Percentiles rank a stretch among this genome's conserved stretches.
These are phyloP conservation scores for Clausena lansium DNA, from an alignment of 345 rosid species.

Conservation along the genomic window DNA sequence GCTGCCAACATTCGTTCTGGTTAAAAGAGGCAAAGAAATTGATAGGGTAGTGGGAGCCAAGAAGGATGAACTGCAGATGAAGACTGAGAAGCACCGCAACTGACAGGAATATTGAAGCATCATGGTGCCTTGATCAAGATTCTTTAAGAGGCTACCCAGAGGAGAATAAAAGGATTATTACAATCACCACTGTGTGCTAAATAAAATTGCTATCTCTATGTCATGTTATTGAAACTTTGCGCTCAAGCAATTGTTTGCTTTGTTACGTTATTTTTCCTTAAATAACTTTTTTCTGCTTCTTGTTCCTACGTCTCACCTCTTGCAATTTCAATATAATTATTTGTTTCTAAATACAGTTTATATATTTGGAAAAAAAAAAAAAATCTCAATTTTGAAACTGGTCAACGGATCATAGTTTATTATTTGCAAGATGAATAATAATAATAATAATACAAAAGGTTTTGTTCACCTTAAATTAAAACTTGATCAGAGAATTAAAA, in stretches of 20 bases:
- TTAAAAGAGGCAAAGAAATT: slow-evolving; percentile 62
- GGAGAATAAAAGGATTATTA: not conserved
- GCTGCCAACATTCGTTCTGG: slow-evolving; percentile 57
- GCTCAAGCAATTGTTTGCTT: not conserved
- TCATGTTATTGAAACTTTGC: not conserved
- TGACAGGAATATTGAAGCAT: not conserved
- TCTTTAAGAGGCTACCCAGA: not conserved
- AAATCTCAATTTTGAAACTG: not conserved
- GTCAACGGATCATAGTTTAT: slow-evolving; percentile 4
- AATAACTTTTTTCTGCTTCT: not conserved
- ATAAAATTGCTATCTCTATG: not conserved
- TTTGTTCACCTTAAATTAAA: not conserved
- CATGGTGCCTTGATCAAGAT: not conserved
- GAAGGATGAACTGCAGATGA: slow-evolving; percentile 49
- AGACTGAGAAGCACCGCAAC: slow-evolving; percentile 47
- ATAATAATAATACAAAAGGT: slow-evolving; percentile 6
- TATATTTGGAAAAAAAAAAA: too few relatives aligned
- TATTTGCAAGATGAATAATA: slow-evolving; percentile 8
- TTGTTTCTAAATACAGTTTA: not conserved
- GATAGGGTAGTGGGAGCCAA: slow-evolving; percentile 59
- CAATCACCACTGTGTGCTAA: not conserved
- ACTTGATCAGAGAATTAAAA: slow-evolving; percentile 1
- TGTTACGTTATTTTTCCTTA: not conserved
- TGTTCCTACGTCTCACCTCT: not conserved
- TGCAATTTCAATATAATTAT: not conserved